Percentiles rank a stretch among this genome's conserved stretches.
Conservation (phyloP, 345 rosid species). For the Dimocarpus longan region DNA sequence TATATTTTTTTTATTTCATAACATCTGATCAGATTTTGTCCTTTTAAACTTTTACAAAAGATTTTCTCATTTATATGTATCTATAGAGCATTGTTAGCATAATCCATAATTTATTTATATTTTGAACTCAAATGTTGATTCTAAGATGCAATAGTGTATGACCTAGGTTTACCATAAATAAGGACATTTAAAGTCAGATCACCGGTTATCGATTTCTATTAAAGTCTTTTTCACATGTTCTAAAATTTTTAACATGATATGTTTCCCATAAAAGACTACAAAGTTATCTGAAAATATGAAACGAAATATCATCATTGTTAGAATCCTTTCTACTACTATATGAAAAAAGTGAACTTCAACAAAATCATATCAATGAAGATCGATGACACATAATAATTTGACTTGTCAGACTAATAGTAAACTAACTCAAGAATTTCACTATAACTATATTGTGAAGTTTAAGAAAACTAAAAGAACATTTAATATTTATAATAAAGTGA, state of each 20-base stretch:
- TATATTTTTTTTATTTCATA: too few relatives aligned
- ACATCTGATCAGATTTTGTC: too few relatives aligned
- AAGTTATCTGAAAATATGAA: background rate
- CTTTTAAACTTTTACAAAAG: too few relatives aligned
- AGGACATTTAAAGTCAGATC: background rate
- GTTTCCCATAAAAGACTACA: background rate
- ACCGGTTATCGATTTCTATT: background rate
- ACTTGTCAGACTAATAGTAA: too few relatives aligned
- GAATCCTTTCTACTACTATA: background rate
- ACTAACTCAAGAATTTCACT: too few relatives aligned
- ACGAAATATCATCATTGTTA: background rate
- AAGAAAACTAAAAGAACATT: too few relatives aligned
- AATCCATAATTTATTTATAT: background rate
- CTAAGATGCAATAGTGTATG: background rate
- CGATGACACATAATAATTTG: too few relatives aligned
- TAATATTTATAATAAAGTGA: too few relatives aligned
- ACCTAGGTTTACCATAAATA: background rate
- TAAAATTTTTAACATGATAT: background rate
- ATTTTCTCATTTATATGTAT: too few relatives aligned
- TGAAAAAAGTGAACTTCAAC: background rate
- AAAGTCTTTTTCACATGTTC: background rate
- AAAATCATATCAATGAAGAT: background rate
- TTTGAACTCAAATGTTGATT: background rate
- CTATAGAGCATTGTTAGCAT: too few relatives aligned
- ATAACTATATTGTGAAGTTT: too few relatives aligned